phyloP scores from a whole-genome alignment of 2,329 filamentous ascomycete species.

The Graphilbum sp. region DNA sequence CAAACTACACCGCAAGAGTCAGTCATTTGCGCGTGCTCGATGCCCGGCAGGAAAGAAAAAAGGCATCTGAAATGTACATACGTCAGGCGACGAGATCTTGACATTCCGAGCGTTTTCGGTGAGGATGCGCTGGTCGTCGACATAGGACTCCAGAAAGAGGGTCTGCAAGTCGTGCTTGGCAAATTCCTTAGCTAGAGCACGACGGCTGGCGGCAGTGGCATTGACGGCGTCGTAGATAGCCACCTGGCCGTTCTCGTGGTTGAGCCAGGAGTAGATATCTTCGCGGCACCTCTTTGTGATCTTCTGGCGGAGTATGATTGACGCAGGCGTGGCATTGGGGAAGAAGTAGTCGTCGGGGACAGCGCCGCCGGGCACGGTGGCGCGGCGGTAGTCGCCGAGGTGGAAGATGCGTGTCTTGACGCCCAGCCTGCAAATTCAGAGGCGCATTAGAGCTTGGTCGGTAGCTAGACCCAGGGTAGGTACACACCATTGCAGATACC shows the following conservation, averaged over 20 bases:
- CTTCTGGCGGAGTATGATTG: slow-evolving; percentile 88
- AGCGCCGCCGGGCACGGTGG: slow-evolving; percentile 68
- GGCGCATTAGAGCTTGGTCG: neutral
- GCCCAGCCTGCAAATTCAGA: slow-evolving; percentile 46
- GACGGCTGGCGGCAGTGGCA: slow-evolving; percentile 64
- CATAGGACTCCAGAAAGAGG: slow-evolving; percentile 90
- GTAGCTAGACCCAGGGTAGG: neutral
- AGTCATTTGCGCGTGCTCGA: neutral
- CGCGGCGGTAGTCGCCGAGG: slow-evolving; percentile 86
- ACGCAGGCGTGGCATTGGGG: slow-evolving; percentile 79
- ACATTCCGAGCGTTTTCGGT: slow-evolving; percentile 94
- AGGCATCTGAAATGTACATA: slow-evolving; percentile 23
- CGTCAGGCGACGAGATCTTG: slow-evolving; percentile 93
- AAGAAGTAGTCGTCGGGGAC: slow-evolving; percentile 98
- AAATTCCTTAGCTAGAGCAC: slow-evolving; percentile 84
- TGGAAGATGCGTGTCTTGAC: slow-evolving; percentile 98
- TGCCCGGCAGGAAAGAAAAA: neutral
- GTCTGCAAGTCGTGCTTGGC: slow-evolving; percentile 97
- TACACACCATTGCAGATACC: slow-evolving; percentile 73
- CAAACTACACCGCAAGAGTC: slow-evolving; percentile 53
- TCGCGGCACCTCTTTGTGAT: slow-evolving; percentile 95
- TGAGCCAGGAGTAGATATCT: slow-evolving; percentile 91
- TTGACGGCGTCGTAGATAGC: slow-evolving; percentile 98
- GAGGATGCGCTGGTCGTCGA: slow-evolving; percentile 83
- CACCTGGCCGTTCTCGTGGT: slow-evolving; percentile 94